Evolutionary conservation across 225 moss, liverwort and hornwort species (phyloP), one percentile per base, ranked within the genome.

Genomic region (Pseudoscleropodium purum): DNA sequence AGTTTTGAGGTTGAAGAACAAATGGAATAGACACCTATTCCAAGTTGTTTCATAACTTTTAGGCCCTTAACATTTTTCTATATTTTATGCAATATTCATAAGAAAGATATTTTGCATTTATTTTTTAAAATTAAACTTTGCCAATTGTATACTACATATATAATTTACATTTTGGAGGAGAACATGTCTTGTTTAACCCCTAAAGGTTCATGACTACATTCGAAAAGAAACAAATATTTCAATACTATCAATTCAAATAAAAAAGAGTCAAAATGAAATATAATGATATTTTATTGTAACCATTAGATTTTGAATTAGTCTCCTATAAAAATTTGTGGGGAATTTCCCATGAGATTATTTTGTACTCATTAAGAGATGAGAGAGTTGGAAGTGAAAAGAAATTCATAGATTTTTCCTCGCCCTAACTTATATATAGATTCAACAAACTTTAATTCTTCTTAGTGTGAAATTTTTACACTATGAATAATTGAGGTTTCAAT

Each of bases 71-170:
- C 2, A 21, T 23, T 51, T 13, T 76, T 5, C 21, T 11, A 47
- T 30, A 49, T 11, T 18, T 75, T 11, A 45, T 18, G 7, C 31
- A 49, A 20, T 21, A 21, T 33, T 21, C 3, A 13, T 34, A 4
- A 13, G 12, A 21, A 51, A 72, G 33, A 13, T 33, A 49, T 7
- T 33, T 39, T 31, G 3, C 13, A 45, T 30, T 10, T 45, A 6
- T 56, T 45, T 15, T 73, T 6, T 15, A 13, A 72, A 72, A 41
- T 43, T 9, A 16, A 5, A 29, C 3, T 3, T 3, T 3, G 10
- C 3, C 10, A 30, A 45, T 45, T 0, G 0, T 47, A 47, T 2
- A 11, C 6, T 30, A 75, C 16, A 31, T 31, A 31, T 19, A 49
- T 31, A 2, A 19, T 45, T 30, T 8, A 47, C 18, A 31, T 45